Conservation (phyloP, 2,329 filamentous ascomycete genomes). For the Calonectria pseudoreteaudii region DNA sequence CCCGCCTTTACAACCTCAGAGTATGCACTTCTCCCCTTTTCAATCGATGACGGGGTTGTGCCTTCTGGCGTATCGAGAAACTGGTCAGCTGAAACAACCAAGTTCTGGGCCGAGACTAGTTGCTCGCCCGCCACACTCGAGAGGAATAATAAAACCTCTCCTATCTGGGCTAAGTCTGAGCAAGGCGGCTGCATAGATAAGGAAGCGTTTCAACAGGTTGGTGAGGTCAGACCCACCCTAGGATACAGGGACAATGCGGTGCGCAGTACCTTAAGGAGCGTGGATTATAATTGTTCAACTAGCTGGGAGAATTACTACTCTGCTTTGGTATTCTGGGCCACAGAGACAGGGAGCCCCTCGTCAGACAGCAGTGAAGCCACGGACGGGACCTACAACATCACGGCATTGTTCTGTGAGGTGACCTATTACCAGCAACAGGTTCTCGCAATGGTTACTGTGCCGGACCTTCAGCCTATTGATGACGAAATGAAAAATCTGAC, state of each 20-base stretch:
- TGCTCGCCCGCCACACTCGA: neutral
- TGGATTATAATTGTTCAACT: neutral
- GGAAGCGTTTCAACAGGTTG: no score
- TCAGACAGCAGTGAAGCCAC: neutral
- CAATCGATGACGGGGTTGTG: neutral
- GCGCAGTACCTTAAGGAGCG: rapidly evolving
- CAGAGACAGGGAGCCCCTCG: neutral
- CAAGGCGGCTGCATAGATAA: neutral
- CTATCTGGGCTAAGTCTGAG: neutral
- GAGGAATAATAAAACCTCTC: neutral
- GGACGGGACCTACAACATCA: neutral
- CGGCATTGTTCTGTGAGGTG: neutral
- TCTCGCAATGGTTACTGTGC: neutral
- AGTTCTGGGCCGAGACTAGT: neutral
- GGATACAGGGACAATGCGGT: neutral
- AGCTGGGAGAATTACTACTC: neutral
- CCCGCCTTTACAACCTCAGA: neutral
- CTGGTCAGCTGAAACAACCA: neutral
- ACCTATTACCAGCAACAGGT: neutral
- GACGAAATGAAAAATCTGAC: neutral
- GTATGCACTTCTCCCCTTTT: neutral
- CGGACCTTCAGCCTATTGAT: neutral
- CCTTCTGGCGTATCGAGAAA: neutral
- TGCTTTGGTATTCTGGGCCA: neutral
- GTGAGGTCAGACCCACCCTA: neutral